A percentile compares a stretch with the other conserved stretches of the same genome.
Evolutionary conservation across 2,329 filamentous ascomycete genomes (phyloP).

Genomic region (Epichloe glyceriae): DNA sequence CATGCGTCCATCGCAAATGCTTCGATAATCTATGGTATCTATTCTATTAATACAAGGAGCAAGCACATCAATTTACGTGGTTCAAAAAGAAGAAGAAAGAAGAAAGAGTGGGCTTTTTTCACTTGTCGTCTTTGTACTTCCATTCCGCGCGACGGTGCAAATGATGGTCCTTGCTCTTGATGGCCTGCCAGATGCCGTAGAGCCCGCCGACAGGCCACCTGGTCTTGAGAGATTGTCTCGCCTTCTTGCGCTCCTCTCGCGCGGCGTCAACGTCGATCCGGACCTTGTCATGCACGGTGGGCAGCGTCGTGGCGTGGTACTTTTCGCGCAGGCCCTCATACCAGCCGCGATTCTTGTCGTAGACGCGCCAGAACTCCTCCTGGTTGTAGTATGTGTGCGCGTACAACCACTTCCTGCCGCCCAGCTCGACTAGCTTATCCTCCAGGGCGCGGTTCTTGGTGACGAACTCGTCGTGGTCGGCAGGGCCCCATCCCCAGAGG

Average conservation of each 20-base stretch:
- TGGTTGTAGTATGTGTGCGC: constrained; percentile 75
- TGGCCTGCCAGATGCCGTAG: constrained; percentile 46
- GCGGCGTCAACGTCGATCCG: constrained; percentile 38
- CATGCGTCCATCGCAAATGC: no score
- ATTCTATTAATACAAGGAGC: neutral
- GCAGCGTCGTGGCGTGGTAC: constrained; percentile 48
- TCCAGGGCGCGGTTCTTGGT: constrained; percentile 59
- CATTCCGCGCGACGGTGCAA: constrained; percentile 39
- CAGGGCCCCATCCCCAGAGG: constrained; percentile 70
- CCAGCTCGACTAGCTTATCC: constrained; percentile 51
- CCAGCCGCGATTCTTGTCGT: constrained; percentile 36
- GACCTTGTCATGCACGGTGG: constrained; percentile 60
- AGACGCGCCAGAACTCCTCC: constrained; percentile 54
- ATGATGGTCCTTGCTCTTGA: constrained; percentile 42
- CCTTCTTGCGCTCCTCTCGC: constrained; percentile 22
- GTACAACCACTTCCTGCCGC: constrained; percentile 79
- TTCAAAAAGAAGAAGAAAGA: no score
- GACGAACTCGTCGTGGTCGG: constrained; percentile 45
- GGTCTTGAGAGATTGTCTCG: constrained; percentile 31
- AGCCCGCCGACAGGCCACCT: constrained; percentile 44
- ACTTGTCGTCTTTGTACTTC: constrained; percentile 31
- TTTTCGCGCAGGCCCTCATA: constrained; percentile 51
- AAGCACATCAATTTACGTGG: neutral
- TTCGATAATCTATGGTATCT: constrained; percentile 1
- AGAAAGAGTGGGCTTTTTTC: neutral